Evolutionary conservation across 495 filamentous ascomycete genomes (phyloP).

Genomic region (Trichodelitschia bisporula): DNA sequence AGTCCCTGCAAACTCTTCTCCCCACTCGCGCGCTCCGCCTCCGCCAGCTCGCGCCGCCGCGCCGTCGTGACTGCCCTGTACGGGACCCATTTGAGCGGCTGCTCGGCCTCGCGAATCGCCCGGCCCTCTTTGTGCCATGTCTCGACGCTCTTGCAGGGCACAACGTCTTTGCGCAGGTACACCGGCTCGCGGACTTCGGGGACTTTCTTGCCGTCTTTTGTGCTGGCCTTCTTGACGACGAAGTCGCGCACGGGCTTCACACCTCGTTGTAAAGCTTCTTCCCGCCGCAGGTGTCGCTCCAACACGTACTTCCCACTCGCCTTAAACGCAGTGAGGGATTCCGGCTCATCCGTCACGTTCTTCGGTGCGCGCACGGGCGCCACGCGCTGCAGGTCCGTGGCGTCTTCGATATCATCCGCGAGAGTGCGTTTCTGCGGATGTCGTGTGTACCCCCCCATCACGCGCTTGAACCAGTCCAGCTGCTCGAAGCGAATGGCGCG

Average conservation of each 20-base stretch:
- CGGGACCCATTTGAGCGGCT: constrained; percentile 66
- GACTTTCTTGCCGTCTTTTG: constrained; percentile 6
- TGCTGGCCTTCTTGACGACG: constrained; percentile 35
- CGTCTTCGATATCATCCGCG: constrained; percentile 55
- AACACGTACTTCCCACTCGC: constrained; percentile 66
- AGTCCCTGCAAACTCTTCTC: constrained; percentile 69
- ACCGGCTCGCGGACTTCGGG: constrained; percentile 47
- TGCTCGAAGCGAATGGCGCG: constrained; percentile 46
- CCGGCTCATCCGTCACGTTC: constrained; percentile 30
- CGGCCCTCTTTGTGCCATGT: constrained; percentile 97
- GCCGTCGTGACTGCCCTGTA: constrained; percentile 76
- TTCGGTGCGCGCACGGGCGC: constrained; percentile 43
- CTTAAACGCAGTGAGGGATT: constrained; percentile 68
- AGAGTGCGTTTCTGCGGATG: constrained; percentile 31
- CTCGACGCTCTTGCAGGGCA: constrained; percentile 70
- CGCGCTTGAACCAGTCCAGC: constrained; percentile 67
- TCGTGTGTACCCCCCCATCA: constrained; percentile 51
- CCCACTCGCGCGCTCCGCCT: constrained; percentile 51
- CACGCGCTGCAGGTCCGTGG: constrained; percentile 43
- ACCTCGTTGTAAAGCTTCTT: constrained; percentile 59
- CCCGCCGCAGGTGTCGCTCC: constrained; percentile 68
- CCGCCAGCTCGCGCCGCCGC: constrained; percentile 73
- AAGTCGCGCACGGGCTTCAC: constrained; percentile 54
- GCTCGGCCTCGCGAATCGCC: constrained; percentile 36
- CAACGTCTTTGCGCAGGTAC: constrained; percentile 54